Conservation (phyloP, 1,284 basidiomycete genomes). For the Apiotrichum mycotoxinovorans region DNA sequence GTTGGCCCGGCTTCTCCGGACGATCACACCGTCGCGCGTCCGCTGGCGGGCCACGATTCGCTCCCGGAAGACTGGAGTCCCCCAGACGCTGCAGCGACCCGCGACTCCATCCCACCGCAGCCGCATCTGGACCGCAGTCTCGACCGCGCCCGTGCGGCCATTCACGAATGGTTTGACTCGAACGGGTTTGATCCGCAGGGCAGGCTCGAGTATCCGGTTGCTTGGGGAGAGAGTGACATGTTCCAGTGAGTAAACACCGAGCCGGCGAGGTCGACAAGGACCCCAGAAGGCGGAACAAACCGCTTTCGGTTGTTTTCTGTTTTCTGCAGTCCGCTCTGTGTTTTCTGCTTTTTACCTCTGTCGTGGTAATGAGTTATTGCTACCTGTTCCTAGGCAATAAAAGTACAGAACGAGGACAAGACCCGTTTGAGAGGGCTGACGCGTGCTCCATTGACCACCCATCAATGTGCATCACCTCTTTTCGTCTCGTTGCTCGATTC, state of each 20-base stretch:
- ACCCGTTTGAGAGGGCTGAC: too few species aligned
- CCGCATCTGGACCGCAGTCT: conserved; percentile 14
- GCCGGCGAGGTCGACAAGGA: too few species aligned
- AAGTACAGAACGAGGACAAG: too few species aligned
- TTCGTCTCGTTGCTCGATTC: too few species aligned
- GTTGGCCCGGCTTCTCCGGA: conserved; percentile 39
- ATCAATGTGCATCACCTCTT: too few species aligned
- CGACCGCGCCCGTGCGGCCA: conserved; percentile 18
- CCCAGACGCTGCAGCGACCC: background rate
- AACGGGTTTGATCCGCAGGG: conserved; percentile 38
- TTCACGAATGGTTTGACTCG: conserved; percentile 20
- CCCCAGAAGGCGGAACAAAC: too few species aligned
- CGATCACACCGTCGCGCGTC: conserved; percentile 34
- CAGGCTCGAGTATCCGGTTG: conserved; percentile 42
- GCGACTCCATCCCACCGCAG: conserved; percentile 4
- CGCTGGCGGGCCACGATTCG: conserved; percentile 10
- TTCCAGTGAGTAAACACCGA: conserved; percentile 46
- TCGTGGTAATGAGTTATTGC: too few species aligned
- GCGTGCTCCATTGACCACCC: background rate
- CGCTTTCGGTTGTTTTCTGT: too few species aligned
- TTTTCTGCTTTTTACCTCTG: too few species aligned
- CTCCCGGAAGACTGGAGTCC: conserved; percentile 3
- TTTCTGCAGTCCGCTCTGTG: too few species aligned
- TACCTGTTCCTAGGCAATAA: too few species aligned
- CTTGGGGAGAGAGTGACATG: conserved; percentile 49